Base-by-base conservation (phyloP, 2,329 filamentous ascomycete genomes). In the Simplicillium aogashimaense region DNA sequence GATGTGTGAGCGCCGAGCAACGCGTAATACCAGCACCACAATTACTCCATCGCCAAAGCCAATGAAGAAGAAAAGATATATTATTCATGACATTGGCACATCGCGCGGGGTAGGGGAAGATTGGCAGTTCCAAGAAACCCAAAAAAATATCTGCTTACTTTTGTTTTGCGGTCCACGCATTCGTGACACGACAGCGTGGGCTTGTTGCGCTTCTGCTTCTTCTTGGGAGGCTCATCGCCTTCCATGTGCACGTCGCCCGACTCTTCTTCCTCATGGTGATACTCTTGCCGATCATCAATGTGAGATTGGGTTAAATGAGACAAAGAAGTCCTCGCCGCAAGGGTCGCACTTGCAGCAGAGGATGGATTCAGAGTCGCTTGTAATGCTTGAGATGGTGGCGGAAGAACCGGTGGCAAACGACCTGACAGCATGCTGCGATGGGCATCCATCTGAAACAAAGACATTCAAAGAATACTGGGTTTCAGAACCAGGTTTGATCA, bases 181-280 rank as follows among this genome's bases (percentile, higher is more conserved):
- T 87, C 83, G 45, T 80, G 74, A 53, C 85, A 89, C 37, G 81
- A 86, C 46, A 89, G 56, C 1, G 84, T 89, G 3, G 85, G 85
- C 59, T 90, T 90, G 62, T 90, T 90, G 36, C 85, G 76, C 65
- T 84, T 88, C 64, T 89, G 84, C 63, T 83, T 86, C 66, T 84
- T 85, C 58, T 65, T 72, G 10, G 64, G 55, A n/a, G 66, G 70
- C 34, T 65, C 60, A 29, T 58, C 56, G n/a, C 46, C 52, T 14
- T 37, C 41, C 12, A 41, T 34, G 20, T 5, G 5, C 6, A 25
- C 20, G 9, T 25, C 20, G 20, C 20, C 20, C 20, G 20, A 5
- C 18, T 40, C 36, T 17, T 41, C 28, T 11, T 41, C 37, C 13
- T 43, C 39, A 25, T 45, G 33, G 28, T 36, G 31, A 25, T 41